Evolutionary conservation across 1,284 basidiomycete species (phyloP).

Genomic region (Moesziomyces sp.): DNA sequence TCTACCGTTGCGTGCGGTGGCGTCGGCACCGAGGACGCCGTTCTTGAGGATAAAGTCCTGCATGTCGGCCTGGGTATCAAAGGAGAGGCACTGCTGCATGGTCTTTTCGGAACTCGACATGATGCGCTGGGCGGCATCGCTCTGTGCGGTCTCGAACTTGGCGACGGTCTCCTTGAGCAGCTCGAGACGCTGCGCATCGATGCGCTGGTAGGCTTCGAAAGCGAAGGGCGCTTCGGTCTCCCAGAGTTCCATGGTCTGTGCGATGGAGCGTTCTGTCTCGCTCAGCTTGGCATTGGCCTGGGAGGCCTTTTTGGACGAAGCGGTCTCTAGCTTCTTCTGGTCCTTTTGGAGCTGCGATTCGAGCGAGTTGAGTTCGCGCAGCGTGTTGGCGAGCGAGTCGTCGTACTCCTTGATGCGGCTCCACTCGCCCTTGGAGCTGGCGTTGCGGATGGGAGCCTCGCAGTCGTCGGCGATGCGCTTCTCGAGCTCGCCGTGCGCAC

Average conservation of each 20-base stretch:
- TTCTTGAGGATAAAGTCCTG: constrained; percentile 58
- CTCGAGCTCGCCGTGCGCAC: constrained; percentile 59
- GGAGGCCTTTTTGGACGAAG: constrained; percentile 57
- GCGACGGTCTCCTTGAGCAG: constrained; percentile 60
- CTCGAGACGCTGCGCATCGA: constrained; percentile 59
- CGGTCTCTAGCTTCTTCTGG: constrained; percentile 58
- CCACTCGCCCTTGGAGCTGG: constrained; percentile 61
- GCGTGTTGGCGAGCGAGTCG: constrained; percentile 50
- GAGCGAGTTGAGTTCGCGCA: constrained; percentile 62
- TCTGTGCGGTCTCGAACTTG: constrained; percentile 59
- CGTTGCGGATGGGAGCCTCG: constrained; percentile 62
- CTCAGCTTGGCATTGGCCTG: constrained; percentile 50
- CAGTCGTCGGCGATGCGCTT: constrained; percentile 64
- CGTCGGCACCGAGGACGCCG: constrained; percentile 8
- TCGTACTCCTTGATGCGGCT: constrained; percentile 54
- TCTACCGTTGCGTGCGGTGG: constrained; percentile 25
- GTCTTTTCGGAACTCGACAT: constrained; percentile 61
- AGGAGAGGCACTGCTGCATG: constrained; percentile 54
- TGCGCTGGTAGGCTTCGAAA: constrained; percentile 60
- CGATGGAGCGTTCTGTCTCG: constrained; percentile 55
- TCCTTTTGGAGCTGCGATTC: constrained; percentile 64
- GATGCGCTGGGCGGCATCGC: constrained; percentile 56
- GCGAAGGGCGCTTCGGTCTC: constrained; percentile 54
- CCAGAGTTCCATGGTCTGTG: constrained; percentile 55
- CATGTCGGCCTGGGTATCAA: constrained; percentile 61